phyloP scores from a whole-genome alignment of 495 filamentous ascomycete genomes.

The Neurospora sp. region DNA sequence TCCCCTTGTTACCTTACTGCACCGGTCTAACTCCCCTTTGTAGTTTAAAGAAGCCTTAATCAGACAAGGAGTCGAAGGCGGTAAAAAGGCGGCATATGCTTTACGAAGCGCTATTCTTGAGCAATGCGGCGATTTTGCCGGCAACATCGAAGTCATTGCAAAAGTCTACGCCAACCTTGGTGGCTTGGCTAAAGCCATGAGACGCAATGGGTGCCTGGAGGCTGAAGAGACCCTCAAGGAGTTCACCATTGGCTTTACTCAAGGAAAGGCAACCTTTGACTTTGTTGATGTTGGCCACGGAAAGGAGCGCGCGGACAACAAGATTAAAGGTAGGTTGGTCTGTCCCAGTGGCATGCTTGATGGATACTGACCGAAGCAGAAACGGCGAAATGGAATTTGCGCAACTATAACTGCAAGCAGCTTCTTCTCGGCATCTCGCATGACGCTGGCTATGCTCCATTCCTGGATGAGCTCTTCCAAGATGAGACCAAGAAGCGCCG shows the following conservation, averaged over 20 bases:
- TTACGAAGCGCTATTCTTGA: conserved; percentile 48
- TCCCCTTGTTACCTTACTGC: background rate
- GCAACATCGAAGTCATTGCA: conserved; percentile 51
- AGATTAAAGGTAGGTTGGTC: conserved; percentile 51
- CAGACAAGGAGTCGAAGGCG: conserved; percentile 55
- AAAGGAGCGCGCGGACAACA: conserved; percentile 61
- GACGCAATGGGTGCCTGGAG: conserved; percentile 44
- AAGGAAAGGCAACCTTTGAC: conserved; percentile 58
- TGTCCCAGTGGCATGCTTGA: background rate
- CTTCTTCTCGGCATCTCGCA: conserved; percentile 72
- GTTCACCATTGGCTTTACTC: conserved; percentile 70
- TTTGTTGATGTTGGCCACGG: conserved; percentile 65
- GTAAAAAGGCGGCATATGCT: conserved; percentile 56
- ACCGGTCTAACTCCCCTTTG: background rate
- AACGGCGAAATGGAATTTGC: conserved; percentile 43
- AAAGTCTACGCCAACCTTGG: conserved; percentile 62
- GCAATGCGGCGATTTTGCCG: conserved; percentile 30
- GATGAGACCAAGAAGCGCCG: conserved; percentile 44
- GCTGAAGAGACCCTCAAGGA: conserved; percentile 46
- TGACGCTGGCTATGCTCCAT: conserved; percentile 59
- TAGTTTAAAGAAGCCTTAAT: conserved; percentile 60
- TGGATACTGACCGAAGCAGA: conserved; percentile 37
- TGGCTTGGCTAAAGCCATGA: conserved; percentile 52
- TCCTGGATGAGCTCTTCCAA: conserved; percentile 54
- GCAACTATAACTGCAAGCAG: conserved; percentile 72